Evolutionary conservation across 352 stramenopile genomes (phyloP), one percentile per base, ranked within the genome.

Genomic region (Globisporangium cederbergense): DNA sequence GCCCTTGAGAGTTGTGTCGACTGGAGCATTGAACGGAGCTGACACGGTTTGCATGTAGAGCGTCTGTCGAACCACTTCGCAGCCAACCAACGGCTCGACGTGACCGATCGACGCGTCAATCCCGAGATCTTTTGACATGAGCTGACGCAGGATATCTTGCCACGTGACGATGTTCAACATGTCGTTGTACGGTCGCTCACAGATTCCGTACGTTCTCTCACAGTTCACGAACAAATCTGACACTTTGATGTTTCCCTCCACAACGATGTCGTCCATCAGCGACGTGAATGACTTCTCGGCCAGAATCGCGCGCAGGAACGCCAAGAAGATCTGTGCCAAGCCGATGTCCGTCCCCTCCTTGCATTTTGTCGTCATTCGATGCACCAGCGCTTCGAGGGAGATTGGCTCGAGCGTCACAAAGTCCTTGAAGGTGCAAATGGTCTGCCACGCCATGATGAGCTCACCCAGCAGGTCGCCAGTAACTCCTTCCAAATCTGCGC

Each of bases 41-140:
- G 86, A 92, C 28, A 89, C 89, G 4, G 81, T 84, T 55, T 95
- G 86, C 78, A 89, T 90, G 43, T 89, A 91, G 16, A 95, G 65
- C n/a, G 81, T 89, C 61, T 93, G 82, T 18, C 79, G 78, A 11
- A 92, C 86, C 57, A 92, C 86, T 63, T 95, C 83, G 57, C 86
- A 93, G 2, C 83, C 83, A 13, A 94, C 77, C 9, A 94, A 73
- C 10, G 86, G 77, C 53, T 92, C 86, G 7, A 86, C 80, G 42
- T 78, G 83, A 10, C 84, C 84, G 51, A 93, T 89, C 0, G 80
- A 86, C 9, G 84, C 70, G 51, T 93, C 84, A 7, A 91, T 87
- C 9, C 76, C 81, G 9, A 93, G 67, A 66, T 91, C 82, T 58
- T 93, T 91, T 3, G 84, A 81, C 82, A 95, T 91, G 5, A 93